phyloP scores from a whole-genome alignment of 2,329 filamentous ascomycete genomes.

The Ophiostoma himal-ulmi region DNA sequence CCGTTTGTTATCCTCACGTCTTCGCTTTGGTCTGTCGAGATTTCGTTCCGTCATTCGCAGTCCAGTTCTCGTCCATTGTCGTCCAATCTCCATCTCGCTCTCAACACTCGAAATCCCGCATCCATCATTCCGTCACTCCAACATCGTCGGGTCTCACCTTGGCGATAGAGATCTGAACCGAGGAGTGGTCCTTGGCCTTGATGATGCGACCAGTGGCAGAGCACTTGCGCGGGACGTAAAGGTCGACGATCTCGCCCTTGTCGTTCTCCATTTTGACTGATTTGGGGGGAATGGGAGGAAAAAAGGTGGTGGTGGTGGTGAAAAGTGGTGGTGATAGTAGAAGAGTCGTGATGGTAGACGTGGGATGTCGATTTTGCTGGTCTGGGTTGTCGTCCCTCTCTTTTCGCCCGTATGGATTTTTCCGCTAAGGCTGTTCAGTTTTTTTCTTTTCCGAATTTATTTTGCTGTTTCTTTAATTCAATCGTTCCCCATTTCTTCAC shows the following conservation, averaged over 20 bases:
- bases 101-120: neutral
- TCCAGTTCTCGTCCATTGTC: neutral
- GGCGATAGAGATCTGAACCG: conserved; percentile 91
- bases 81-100: neutral
- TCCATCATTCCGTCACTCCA: neutral
- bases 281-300: conserved; percentile 5
- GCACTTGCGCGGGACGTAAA: conserved; percentile 97
- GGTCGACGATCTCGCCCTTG: conserved; percentile 38
- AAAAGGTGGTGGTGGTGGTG: conserved; percentile 32
- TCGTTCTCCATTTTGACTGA: conserved; percentile 89
- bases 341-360: conserved; percentile 14
- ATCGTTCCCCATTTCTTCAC: neutral
- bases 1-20: neutral
- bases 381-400: neutral
- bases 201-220: conserved; percentile 99
- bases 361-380: conserved; percentile 4
- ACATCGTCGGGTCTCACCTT: conserved; percentile 45
- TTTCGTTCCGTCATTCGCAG: neutral
- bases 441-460: conserved; percentile 7
- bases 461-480: neutral
- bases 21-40: neutral
- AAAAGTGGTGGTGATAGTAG: conserved; percentile 26
- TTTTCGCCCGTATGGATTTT: conserved; percentile 13
- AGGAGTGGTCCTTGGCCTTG: conserved; percentile 99
- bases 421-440: conserved; percentile 15